Evolutionary conservation across 768 basidiomycete genomes (phyloP).

Genomic region (Dentipellis sp.): DNA sequence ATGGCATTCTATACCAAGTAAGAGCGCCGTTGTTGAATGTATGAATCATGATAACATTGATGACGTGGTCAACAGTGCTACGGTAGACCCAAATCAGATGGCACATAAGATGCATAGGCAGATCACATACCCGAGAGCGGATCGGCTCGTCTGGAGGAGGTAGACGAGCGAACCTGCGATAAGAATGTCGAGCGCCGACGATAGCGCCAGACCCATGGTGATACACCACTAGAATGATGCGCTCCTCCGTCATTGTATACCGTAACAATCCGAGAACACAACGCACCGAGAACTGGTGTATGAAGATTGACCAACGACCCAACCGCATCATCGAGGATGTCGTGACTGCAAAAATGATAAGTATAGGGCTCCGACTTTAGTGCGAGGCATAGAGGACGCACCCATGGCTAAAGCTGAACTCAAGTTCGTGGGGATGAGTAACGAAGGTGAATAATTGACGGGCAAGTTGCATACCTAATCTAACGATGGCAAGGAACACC

Average conservation of each 20-base stretch:
- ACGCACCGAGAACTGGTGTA: background rate
- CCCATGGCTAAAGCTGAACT: no score
- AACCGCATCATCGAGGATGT: slow-evolving; percentile 5
- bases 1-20: slow-evolving; percentile 7
- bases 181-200: slow-evolving; percentile 9
- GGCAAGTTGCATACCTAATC: slow-evolving; percentile 12
- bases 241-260: no score
- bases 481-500: slow-evolving; percentile 1
- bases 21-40: slow-evolving; percentile 15
- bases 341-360: no score
- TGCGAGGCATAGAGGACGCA: no score
- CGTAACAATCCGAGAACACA: background rate
- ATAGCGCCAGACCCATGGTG: slow-evolving; percentile 13
- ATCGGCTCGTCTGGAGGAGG: slow-evolving; percentile 12
- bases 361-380: no score
- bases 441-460: no score
- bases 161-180: slow-evolving; percentile 13
- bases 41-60: slow-evolving; percentile 12
- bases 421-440: no score
- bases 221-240: slow-evolving; percentile 12
- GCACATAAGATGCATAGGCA: background rate
- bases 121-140: slow-evolving; percentile 9
- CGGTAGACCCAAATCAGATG: no score
- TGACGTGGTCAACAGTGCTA: slow-evolving; percentile 10
- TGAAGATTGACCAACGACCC: slow-evolving; percentile 4